phyloP scores from a whole-genome alignment of 2,329 filamentous ascomycete genomes.

The Xylaria sp. region DNA sequence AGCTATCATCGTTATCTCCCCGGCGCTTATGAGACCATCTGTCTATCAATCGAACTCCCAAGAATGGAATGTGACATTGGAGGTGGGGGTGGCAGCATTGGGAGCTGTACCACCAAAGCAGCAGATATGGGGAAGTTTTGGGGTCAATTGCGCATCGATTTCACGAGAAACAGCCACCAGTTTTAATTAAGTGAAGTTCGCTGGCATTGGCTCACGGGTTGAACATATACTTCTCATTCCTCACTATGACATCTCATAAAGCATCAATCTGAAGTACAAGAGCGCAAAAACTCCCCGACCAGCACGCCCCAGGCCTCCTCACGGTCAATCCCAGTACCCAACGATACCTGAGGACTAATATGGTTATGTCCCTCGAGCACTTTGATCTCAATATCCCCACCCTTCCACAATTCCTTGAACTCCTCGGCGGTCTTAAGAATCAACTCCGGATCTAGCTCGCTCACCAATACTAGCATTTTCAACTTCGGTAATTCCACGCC shows the following conservation, averaged over 20 bases:
- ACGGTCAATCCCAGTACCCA: slow-evolving; percentile 38
- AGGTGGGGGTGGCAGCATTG: slow-evolving; percentile 11
- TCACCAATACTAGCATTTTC: slow-evolving; percentile 34
- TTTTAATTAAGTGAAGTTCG: background rate
- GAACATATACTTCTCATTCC: background rate
- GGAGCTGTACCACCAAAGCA: background rate
- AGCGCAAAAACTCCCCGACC: slow-evolving; percentile 35
- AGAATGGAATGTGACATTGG: slow-evolving; percentile 24
- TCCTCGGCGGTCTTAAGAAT: slow-evolving; percentile 32
- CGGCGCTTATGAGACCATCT: background rate
- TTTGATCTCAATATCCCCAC: slow-evolving; percentile 26
- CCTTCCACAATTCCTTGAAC: slow-evolving; percentile 33
- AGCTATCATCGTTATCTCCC: background rate
- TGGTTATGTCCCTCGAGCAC: slow-evolving; percentile 41
- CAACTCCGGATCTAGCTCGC: slow-evolving; percentile 38
- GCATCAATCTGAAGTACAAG: slow-evolving; percentile 18
- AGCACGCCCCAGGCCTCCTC: slow-evolving; percentile 41
- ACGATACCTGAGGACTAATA: slow-evolving; percentile 37
- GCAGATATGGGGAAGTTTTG: too few species aligned
- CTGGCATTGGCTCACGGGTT: background rate
- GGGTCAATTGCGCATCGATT: too few species aligned
- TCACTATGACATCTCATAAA: background rate
- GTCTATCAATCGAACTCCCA: background rate
- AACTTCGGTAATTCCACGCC: slow-evolving; percentile 25
- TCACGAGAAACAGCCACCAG: too few species aligned